These are phyloP conservation scores for Candida gorgasii DNA, from an alignment of 805 yeast genomes.

Conservation along the genomic window DNA sequence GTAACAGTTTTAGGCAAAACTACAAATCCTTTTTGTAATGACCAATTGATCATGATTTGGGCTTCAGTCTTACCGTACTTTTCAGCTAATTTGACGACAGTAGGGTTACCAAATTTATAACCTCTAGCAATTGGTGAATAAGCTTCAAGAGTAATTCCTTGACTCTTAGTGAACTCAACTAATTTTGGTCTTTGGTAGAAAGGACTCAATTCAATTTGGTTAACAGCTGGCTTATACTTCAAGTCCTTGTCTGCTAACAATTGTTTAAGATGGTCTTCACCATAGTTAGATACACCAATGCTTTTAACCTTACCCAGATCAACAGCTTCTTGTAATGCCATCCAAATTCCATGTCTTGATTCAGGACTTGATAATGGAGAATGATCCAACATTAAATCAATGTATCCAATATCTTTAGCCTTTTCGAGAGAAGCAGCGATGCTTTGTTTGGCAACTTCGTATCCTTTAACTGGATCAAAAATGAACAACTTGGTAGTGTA, in stretches of 20 bases:
- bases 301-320: constrained; percentile 52
- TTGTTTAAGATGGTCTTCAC: constrained; percentile 26
- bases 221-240: constrained; percentile 32
- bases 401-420: constrained; percentile 36
- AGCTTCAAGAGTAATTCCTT: constrained; percentile 67
- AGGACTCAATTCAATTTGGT: constrained; percentile 37
- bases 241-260: constrained; percentile 20
- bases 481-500: constrained; percentile 36
- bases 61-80: constrained; percentile 53
- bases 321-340: constrained; percentile 75
- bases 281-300: constrained; percentile 38
- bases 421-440: constrained; percentile 22
- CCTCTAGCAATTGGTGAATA: constrained; percentile 71
- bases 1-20: constrained; percentile 70
- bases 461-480: constrained; percentile 31
- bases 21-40: constrained; percentile 66
- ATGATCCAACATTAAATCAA: constrained; percentile 48
- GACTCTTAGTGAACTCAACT: constrained; percentile 51
- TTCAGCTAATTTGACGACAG: constrained; percentile 48
- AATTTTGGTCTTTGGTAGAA: constrained; percentile 64
- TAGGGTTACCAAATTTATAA: constrained; percentile 47
- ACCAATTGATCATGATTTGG: constrained; percentile 47
- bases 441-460: constrained; percentile 30
- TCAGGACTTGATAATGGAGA: constrained; percentile 47
- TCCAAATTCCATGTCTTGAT: constrained; percentile 58